Base-by-base conservation (phyloP, 2,329 filamentous ascomycete species). In the Dactylellina haptotyla region DNA sequence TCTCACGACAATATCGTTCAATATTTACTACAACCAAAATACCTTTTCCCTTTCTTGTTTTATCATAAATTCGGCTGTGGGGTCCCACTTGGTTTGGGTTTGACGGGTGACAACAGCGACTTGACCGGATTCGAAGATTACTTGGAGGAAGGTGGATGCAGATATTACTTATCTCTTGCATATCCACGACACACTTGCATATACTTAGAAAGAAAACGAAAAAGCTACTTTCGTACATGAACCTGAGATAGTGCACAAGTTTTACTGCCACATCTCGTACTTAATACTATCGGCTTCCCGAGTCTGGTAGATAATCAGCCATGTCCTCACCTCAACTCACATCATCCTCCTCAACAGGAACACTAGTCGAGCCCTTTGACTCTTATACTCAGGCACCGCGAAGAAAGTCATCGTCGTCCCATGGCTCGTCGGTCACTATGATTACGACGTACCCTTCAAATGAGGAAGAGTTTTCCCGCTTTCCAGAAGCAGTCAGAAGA, bases 401-500 rank as follows among this genome's bases (percentile, higher is more conserved):
- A 39, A 59, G 69, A 62, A 73, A 73, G 41, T 73, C 69, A 12
- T 73, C 69, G 48, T 73, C 69, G 12, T 73, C 69, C 54, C 69
- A 73, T 73, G 69, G 69, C 53, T 73, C 69, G 20, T 73, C 69
- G 46, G 69, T 69, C 62, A 75, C 70, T 54, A 75, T 69, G 63
- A 75, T 75, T 50, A 75, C 70, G n/a, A 69, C 70, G 14, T 75
- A 75, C 54, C 70, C 70, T 57, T 67, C 70, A n/a, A 75, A 75
- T 41, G 70, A 75, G 50, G 70, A 75, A 48, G 82, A 83, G 56
- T 86, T 86, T 70, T 84, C 86, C 75, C 82, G 83, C 41, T 80
- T 87, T 9, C 86, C 86, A 18, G 84, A 84, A 23, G 84, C 85
- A 14, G 82, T 87, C 59, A 82, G 84, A 77, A 82, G 85, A 80